Base-by-base conservation (phyloP, 495 filamentous ascomycete genomes). In the Penicillium pancosmium region DNA sequence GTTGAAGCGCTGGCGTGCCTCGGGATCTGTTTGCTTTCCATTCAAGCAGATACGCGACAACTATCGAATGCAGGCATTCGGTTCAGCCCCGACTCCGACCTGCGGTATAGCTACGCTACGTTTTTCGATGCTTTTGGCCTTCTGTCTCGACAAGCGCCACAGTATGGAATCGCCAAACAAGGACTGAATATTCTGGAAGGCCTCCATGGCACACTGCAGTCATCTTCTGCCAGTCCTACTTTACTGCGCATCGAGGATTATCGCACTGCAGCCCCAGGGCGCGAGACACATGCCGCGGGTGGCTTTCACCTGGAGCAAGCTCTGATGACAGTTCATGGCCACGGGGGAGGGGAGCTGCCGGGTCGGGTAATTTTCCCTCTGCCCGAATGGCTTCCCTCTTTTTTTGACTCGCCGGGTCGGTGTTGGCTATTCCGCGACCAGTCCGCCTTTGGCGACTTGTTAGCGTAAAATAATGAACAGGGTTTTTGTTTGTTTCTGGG, bases 301-400 rank as follows among this genome's bases (percentile, higher is more conserved):
- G 33, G 21, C 2, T 62, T 56, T 50, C 55, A 56, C 15, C 44
- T 65, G 10, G 63, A 65, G 36, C 59, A 62, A 12, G 56, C 59
- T 10, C 25, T 65, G 49, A 50, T 59, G 23, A 59, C 63, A n/a
- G 33, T 62, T 34, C 53, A 61, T 55, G 50, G 43, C 19, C 52
- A 54, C 1, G 51, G 58, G 21, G 58, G 55, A 5, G 53, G 54
- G 4, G 40, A 46, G 18, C 2, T 34, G 11, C 51, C 40, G 4
- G 11, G 35, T 50, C 46, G 40, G 13, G 41, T 49, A 7, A 21
- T 40, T 18, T 16, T 52, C 4, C 36, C 59, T 9, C 33, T 62
- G 7, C 63, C 63, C 34, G 56, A 59, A 43, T 65, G 63, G 63
- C 25, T 65, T 41, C 48, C 63, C 4, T 50, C 52, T 12, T 62